Evolutionary conservation across 1,284 basidiomycete species (phyloP).

Genomic region (Puccinia hordei): DNA sequence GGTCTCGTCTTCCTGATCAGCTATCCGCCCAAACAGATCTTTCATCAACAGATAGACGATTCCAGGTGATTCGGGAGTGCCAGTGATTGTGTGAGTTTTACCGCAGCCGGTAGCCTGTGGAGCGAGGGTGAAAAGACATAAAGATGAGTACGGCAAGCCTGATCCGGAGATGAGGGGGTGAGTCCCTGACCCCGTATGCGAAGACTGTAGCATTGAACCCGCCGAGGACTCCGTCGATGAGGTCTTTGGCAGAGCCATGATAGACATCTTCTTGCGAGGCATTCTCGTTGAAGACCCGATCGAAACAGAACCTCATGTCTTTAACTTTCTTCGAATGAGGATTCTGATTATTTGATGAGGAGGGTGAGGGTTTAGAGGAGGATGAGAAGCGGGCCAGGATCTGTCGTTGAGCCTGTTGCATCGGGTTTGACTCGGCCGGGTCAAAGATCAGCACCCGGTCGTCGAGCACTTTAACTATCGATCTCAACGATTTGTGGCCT

Average conservation of each 20-base stretch:
- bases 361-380: not conserved
- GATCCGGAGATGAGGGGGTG: not conserved
- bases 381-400: slow-evolving; percentile 41
- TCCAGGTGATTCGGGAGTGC: slow-evolving; percentile 79
- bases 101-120: slow-evolving; percentile 90
- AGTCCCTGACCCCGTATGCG: slow-evolving; percentile 92
- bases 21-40: slow-evolving; percentile 85
- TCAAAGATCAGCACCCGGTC: slow-evolving; percentile 78
- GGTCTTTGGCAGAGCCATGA: slow-evolving; percentile 76
- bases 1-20: slow-evolving; percentile 77
- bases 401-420: slow-evolving; percentile 41
- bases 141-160: not conserved
- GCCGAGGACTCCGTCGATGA: slow-evolving; percentile 79
- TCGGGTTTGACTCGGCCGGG: slow-evolving; percentile 79
- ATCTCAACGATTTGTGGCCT: slow-evolving; percentile 33
- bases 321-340: slow-evolving; percentile 54
- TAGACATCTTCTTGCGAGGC: slow-evolving; percentile 82
- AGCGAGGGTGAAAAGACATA: slow-evolving; percentile 2
- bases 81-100: slow-evolving; percentile 96
- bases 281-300: slow-evolving; percentile 79
- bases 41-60: slow-evolving; percentile 96
- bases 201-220: slow-evolving; percentile 97
- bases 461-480: slow-evolving; percentile 61
- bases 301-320: slow-evolving; percentile 80
- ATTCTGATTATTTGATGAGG: not conserved